phyloP scores from a whole-genome alignment of 495 filamentous ascomycete species.

The Aspergillus wentii region DNA sequence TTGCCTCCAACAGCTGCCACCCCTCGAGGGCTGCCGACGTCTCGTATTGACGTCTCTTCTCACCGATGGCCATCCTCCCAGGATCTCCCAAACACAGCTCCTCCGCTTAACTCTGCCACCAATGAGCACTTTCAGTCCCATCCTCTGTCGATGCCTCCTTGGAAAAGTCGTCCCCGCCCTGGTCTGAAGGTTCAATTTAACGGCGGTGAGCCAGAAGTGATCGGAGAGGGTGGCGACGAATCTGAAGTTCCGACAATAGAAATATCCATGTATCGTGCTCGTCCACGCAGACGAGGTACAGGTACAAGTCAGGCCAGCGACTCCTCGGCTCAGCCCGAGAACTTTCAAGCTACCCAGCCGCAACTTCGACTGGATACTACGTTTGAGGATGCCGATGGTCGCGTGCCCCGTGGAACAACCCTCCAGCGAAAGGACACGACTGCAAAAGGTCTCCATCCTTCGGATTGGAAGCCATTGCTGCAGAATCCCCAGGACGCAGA shows the following conservation, averaged over 20 bases:
- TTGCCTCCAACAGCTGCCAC: slow-evolving; percentile 10
- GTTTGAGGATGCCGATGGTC: slow-evolving; percentile 20
- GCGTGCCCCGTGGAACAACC: slow-evolving; percentile 4
- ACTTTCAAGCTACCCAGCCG: slow-evolving; percentile 4
- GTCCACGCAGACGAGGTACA: slow-evolving; percentile 26
- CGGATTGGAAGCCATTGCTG: slow-evolving; percentile 22
- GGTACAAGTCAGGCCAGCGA: slow-evolving; percentile 5
- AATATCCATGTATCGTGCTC: slow-evolving; percentile 51
- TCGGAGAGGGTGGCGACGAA: slow-evolving; percentile 86
- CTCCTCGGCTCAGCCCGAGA: background rate
- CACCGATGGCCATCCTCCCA: slow-evolving; percentile 22
- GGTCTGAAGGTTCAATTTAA: slow-evolving; percentile 69
- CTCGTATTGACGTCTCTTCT: slow-evolving; percentile 15
- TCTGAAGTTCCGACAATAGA: slow-evolving; percentile 63
- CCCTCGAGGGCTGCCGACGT: slow-evolving; percentile 11
- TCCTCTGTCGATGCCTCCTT: slow-evolving; percentile 14
- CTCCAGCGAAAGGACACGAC: slow-evolving; percentile 9
- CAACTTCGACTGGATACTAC: slow-evolving; percentile 38
- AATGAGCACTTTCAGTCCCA: too few relatives aligned
- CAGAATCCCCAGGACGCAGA: slow-evolving; percentile 32
- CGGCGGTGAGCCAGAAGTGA: slow-evolving; percentile 62
- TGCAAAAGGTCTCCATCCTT: too few relatives aligned
- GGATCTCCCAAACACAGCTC: too few relatives aligned
- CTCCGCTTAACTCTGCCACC: slow-evolving; percentile 15
- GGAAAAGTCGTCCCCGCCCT: slow-evolving; percentile 45